Percentiles rank a stretch among this genome's conserved stretches.
Conservation (phyloP, 805 yeast genomes). For the Lachancea waltii region DNA sequence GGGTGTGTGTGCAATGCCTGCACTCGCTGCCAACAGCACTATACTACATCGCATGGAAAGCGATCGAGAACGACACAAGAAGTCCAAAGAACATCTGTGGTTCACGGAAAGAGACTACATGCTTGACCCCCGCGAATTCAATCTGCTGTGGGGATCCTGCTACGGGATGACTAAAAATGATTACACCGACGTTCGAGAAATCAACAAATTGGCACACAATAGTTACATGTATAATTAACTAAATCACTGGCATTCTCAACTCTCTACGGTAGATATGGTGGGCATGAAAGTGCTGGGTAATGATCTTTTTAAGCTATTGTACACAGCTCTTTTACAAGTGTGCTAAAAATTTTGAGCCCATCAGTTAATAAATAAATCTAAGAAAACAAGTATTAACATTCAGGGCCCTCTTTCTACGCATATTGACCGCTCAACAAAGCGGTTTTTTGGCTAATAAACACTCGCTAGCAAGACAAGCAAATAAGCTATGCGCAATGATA, state of each 20-base stretch:
- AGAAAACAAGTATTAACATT: no score
- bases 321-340: no score
- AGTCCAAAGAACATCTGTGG: constrained; percentile 79
- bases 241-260: background rate
- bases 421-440: background rate
- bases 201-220: constrained; percentile 46
- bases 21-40: constrained; percentile 22
- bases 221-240: constrained; percentile 36
- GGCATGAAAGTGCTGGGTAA: no score
- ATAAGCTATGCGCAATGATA: constrained; percentile 2
- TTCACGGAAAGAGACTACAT: constrained; percentile 41
- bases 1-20: constrained; percentile 6
- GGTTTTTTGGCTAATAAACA: background rate
- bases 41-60: constrained; percentile 73
- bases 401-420: no score
- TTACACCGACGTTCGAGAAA: constrained; percentile 44
- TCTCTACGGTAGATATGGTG: no score
- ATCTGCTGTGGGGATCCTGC: constrained; percentile 36
- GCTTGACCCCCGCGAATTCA: constrained; percentile 45
- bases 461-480: background rate
- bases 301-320: no score
- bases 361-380: no score
- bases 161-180: constrained; percentile 41
- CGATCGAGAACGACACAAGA: constrained; percentile 85
- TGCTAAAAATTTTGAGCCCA: no score